A percentile compares a stretch with the other conserved stretches of the same genome.
These are phyloP conservation scores for Psilocybe sp. DNA, from an alignment of 768 basidiomycete genomes.

Conservation along the genomic window DNA sequence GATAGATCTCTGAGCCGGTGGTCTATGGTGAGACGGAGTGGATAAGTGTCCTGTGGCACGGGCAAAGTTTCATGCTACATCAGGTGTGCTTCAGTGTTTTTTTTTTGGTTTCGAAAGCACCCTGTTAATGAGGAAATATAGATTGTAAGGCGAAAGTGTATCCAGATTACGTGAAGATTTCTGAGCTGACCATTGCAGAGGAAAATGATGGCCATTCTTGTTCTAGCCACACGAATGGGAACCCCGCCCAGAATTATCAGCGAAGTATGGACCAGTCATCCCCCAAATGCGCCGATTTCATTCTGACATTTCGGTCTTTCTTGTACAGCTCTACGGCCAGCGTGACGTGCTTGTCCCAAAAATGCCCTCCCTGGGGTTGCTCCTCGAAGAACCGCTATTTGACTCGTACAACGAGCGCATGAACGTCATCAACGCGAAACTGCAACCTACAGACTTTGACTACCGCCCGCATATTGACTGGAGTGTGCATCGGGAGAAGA, in stretches of 20 bases:
- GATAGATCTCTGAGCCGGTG: conserved; percentile 79
- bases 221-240: conserved; percentile 74
- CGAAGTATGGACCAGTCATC: conserved; percentile 43
- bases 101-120: not conserved
- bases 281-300: not conserved
- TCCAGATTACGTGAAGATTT: not conserved
- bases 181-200: conserved; percentile 50
- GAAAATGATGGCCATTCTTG: conserved; percentile 91
- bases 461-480: conserved; percentile 76
- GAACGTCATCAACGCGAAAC: conserved; percentile 44
- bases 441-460: conserved; percentile 52
- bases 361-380: conserved; percentile 90
- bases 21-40: conserved; percentile 92
- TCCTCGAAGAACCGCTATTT: conserved; percentile 86
- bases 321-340: conserved; percentile 68
- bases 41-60: conserved; percentile 91
- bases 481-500: conserved; percentile 57
- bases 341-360: conserved; percentile 84
- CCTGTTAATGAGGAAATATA: conserved; percentile 16
- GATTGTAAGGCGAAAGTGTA: conserved; percentile 40
- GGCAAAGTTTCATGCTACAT: conserved; percentile 98
- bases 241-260: conserved; percentile 75
- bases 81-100: conserved; percentile 58
- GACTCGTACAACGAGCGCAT: conserved; percentile 71
- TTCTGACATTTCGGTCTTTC: not conserved